Conservation (phyloP, 495 filamentous ascomycete genomes). For the Neurospora terricola region DNA sequence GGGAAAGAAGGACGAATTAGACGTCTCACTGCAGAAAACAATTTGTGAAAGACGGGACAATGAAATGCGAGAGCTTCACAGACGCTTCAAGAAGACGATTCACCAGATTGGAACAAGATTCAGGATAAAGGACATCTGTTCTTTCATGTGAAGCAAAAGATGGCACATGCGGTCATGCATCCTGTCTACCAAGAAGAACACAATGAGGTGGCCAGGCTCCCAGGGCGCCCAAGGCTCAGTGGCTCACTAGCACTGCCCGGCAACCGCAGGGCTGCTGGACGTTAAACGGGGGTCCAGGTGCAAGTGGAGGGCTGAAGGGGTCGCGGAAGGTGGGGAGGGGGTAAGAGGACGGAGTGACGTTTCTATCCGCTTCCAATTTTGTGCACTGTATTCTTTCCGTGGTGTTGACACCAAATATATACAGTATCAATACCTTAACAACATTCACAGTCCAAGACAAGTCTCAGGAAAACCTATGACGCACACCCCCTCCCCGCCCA, state of each 20-base stretch:
- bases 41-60: not conserved
- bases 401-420: not conserved
- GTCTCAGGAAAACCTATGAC: not conserved
- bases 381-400: conserved; percentile 1
- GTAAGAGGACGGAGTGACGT: conserved; percentile 1
- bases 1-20: not conserved
- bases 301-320: not conserved
- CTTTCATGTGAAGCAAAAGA: not conserved
- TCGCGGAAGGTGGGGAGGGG: not conserved
- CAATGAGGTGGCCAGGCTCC: not conserved
- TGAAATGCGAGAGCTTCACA: not conserved
- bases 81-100: not conserved
- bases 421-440: not conserved
- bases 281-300: not conserved
- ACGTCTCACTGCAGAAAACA: not conserved
- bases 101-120: not conserved
- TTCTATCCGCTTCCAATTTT: conserved; percentile 2
- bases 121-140: not conserved
- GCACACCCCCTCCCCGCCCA: not conserved
- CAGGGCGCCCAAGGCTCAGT: not conserved
- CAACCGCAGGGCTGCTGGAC: not conserved
- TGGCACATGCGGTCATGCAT: not conserved
- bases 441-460: not conserved
- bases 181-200: not conserved
- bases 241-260: not conserved